Percentiles rank a stretch among this genome's conserved stretches.
Conservation (phyloP, 2,329 filamentous ascomycete species). For the Calonectria pteridis region DNA sequence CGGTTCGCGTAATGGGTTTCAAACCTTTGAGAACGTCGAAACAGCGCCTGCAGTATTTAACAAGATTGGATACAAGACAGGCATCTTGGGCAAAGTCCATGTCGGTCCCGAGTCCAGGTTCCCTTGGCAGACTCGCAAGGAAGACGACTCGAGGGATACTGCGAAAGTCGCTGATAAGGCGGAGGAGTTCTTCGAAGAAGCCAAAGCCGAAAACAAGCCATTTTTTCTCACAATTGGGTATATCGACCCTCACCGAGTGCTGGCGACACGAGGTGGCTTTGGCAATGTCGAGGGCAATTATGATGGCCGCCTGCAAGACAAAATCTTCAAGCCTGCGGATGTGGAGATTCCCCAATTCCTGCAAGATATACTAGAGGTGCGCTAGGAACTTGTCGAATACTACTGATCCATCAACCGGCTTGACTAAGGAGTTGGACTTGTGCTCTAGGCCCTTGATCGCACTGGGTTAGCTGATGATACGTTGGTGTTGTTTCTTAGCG, state of each 20-base stretch:
- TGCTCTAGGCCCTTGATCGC: slow-evolving; percentile 51
- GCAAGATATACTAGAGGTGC: slow-evolving; percentile 54
- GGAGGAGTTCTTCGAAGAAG: slow-evolving; percentile 52
- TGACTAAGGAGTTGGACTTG: slow-evolving; percentile 56
- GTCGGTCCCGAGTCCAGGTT: slow-evolving; percentile 52
- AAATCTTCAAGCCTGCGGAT: slow-evolving; percentile 46
- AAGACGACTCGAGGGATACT: slow-evolving; percentile 59
- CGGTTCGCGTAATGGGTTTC: slow-evolving; percentile 54
- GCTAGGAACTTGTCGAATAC: slow-evolving; percentile 58
- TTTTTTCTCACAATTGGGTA: slow-evolving; percentile 62
- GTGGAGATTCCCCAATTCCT: slow-evolving; percentile 57
- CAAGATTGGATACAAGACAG: slow-evolving; percentile 56
- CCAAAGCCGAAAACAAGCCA: slow-evolving; percentile 46
- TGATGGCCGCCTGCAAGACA: slow-evolving; percentile 39
- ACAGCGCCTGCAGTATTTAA: slow-evolving; percentile 55
- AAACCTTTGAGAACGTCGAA: slow-evolving; percentile 58
- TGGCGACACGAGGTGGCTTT: slow-evolving; percentile 54
- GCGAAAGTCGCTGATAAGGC: slow-evolving; percentile 53
- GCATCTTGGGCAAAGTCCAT: slow-evolving; percentile 62
- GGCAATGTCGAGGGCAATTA: slow-evolving; percentile 54
- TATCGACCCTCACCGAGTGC: slow-evolving; percentile 60
- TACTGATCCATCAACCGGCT: slow-evolving; percentile 55
- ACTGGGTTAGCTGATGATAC: slow-evolving; percentile 52
- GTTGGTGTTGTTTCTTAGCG: slow-evolving; percentile 60
- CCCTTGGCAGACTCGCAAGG: slow-evolving; percentile 54